Evolutionary conservation across 129 eudicot species (phyloP), one percentile per base, ranked within the genome.

Genomic region (Escallonia rubra): DNA sequence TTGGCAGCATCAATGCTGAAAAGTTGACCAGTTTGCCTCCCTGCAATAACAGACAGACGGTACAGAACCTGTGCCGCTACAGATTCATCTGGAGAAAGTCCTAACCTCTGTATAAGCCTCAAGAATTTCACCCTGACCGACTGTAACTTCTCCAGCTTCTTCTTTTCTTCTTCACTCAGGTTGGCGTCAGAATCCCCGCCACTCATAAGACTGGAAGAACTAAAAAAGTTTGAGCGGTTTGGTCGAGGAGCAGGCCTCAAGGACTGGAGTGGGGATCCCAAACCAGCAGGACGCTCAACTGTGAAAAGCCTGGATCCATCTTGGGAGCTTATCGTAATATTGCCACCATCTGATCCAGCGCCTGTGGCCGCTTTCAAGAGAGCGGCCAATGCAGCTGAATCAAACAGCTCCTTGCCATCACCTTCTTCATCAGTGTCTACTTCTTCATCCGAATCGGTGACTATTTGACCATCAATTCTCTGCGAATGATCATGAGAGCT

Each of bases 331-430:
- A 89, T 77, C 10, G 93, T 84, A 61, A 94, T 79, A 53, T 69
- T 82, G 45, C 86, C 83, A 15, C 91, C 76, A 74, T 86, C 92
- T 10, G 96, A 65, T 13, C 86, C 83, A 45, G 85, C 90, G 66
- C 96, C 91, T 5, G 93, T 85, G 38, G 97, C 99, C 16, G 99
- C 97, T 76, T 89, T 94, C 72, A 94, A 62, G 64, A 94, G 96
- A 51, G 99, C 96, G 6, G 97, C 90, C 60, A 94, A 78, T 12
- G 98, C 95, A 23, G 95, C 87, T 63, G 98, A 91, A 75, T 94
- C 97, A 81, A 89, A 89, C 55, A 89, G 63, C 66, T 87, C 93
- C 66, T 85, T 82, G 50, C 86, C 96, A 10, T 79, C 99, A 64
- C 88, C 95, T 67, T 86, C 94, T 60, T 86, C 89, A 68, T 83